Evolutionary conservation across 257 asterid genomes (phyloP).

Genomic region (Echites panduratus): DNA sequence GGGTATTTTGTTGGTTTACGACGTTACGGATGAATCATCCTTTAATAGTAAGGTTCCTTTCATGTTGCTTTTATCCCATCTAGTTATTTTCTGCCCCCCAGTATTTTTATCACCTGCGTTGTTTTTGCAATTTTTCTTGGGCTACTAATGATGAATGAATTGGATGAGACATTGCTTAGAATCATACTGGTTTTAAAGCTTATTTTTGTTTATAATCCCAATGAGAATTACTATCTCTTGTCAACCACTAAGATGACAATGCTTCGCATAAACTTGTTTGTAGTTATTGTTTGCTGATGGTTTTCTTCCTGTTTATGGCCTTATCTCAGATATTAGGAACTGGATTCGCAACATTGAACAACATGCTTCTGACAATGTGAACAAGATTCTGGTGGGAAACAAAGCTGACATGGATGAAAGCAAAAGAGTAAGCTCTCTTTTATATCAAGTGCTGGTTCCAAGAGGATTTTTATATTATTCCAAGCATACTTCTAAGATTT

Average conservation of each 20-base stretch:
- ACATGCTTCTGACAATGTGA: conserved; percentile 47
- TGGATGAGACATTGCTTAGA: not conserved
- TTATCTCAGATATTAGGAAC: conserved; percentile 34
- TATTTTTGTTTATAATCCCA: not conserved
- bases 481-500: not conserved
- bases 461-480: not conserved
- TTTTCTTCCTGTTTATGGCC: not conserved
- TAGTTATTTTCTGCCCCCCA: not conserved
- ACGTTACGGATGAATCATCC: conserved; percentile 43
- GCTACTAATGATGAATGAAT: not conserved
- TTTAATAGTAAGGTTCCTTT: conserved; percentile 36
- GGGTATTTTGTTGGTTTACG: conserved; percentile 48
- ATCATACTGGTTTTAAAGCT: not conserved
- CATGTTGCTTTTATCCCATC: not conserved
- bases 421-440: conserved; percentile 29
- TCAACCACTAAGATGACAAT: not conserved
- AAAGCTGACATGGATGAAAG: conserved; percentile 52
- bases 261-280: not conserved
- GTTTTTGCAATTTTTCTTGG: not conserved
- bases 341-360: conserved; percentile 47
- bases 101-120: not conserved
- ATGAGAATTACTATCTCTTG: not conserved
- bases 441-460: not conserved
- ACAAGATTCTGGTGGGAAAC: conserved; percentile 43
- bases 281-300: not conserved